Evolutionary conservation across 805 yeast genomes (phyloP), one percentile per base, ranked within the genome.

Genomic region (Lachancea waltii): DNA sequence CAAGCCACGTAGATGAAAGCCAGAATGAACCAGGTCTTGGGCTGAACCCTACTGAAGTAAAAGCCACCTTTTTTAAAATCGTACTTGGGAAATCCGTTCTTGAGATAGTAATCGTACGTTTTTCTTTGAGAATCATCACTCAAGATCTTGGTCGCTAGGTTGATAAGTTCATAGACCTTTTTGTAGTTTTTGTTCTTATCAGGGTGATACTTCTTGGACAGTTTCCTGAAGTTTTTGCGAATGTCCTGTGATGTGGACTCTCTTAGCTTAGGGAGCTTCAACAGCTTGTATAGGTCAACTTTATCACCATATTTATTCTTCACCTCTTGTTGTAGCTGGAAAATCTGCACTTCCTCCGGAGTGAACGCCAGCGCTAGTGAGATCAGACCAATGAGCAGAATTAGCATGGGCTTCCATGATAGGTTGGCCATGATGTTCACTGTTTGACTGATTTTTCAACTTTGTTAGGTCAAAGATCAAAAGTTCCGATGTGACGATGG

Each of bases 21-120:
- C 2, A 79, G 27, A 0, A 83, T 74, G 34, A 77, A 8, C 70
- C 48, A 22, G 73, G 55, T 27, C 81, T 81, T 16, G 87, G 96
- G 52, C 81, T 73, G 70, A 69, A 86, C 59, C 71, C 53, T 75
- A 56, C 57, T 81, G 75, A 45, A 68, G 68, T 67, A 82, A 75
- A 37, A 61, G 2, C 65, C 64, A 44, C 65, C 65, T 45, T 76
- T 85, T 15, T 77, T 70, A 11, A 79, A 85, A 41, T 78, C 77
- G 73, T 83, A 85, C 44, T 71, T 69, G 5, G 98, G 97, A 63
- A 92, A 90, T 6, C 97, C 97, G 48, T 76, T 73, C 30, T 74
- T 68, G 38, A 84, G 66, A 62, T 85, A 92, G 59, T 77, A 87
- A 60, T 92, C 97, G 59, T 92, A 92, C 6, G 86, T 70, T 34